Percentiles rank a stretch among this genome's conserved stretches.
These are phyloP conservation scores for Cystoisospora suis DNA, from an alignment of 169 alveolate genomes.

Conservation along the genomic window DNA sequence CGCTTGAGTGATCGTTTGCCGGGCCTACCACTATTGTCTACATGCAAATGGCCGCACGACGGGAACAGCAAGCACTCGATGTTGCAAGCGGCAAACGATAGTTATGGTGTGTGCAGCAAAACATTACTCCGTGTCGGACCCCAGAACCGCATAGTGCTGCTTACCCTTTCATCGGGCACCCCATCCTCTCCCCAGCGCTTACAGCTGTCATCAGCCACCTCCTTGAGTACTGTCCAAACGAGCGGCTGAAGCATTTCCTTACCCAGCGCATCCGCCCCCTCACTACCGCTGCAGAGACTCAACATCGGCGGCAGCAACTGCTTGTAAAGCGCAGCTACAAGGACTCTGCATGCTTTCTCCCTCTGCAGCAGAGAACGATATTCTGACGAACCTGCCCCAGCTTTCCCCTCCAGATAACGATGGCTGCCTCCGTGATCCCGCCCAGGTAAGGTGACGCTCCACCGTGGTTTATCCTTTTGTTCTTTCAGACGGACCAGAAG, in stretches of 20 bases:
- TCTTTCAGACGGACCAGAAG: background rate
- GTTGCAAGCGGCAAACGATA: no score
- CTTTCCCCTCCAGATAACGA: no score
- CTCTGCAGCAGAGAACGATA: background rate
- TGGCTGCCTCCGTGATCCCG: no score
- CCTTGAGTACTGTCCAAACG: background rate
- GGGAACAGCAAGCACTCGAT: no score
- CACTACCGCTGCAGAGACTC: background rate
- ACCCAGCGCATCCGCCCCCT: background rate
- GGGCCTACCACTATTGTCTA: no score
- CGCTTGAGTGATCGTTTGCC: no score
- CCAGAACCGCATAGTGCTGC: no score
- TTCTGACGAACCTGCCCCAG: no score
- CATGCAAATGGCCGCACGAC: no score
- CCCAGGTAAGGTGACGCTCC: no score
- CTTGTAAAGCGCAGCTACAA: slow-evolving; percentile 1
- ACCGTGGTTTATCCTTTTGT: background rate
- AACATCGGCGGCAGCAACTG: background rate
- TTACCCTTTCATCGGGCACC: slow-evolving; percentile 12
- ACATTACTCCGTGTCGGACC: no score
- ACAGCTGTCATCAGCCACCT: slow-evolving; percentile 11
- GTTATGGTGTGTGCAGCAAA: no score
- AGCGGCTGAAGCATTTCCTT: background rate
- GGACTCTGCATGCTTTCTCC: background rate
- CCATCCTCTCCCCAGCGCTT: background rate